Conservation (phyloP, 129 eudicot genomes). For the carrot (Daucus carota) region DNA sequence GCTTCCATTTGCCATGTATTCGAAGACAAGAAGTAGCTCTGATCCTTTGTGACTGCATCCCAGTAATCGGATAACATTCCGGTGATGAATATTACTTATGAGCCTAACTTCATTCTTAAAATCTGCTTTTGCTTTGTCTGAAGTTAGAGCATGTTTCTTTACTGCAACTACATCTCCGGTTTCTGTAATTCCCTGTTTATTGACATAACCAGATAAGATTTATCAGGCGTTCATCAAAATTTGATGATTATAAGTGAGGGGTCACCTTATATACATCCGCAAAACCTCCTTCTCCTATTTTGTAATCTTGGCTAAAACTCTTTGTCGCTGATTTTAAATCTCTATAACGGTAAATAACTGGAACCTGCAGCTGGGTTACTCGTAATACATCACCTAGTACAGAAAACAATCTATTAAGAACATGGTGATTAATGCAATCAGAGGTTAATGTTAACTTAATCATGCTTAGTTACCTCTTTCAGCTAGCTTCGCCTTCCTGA, state of each 20-base stretch:
- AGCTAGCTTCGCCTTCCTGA: neutral
- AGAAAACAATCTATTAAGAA: neutral
- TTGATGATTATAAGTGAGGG: neutral
- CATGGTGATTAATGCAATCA: neutral
- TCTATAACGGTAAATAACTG: neutral
- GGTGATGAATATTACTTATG: neutral
- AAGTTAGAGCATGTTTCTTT: neutral
- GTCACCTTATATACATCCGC: neutral
- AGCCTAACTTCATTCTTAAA: neutral
- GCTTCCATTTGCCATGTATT: neutral
- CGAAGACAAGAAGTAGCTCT: neutral
- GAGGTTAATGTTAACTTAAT: neutral
- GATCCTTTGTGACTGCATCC: neutral
- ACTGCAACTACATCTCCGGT: neutral
- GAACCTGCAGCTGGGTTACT: neutral
- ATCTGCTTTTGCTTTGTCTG: neutral
- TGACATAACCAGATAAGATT: neutral
- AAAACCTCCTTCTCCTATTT: conserved; percentile 5
- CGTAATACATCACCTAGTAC: neutral
- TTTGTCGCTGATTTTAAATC: conserved; percentile 1
- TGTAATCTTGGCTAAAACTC: neutral
- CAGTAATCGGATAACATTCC: neutral
- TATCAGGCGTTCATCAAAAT: neutral
- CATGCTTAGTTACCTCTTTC: neutral
- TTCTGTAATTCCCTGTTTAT: neutral